Evolutionary conservation across 306 rosid genomes (phyloP).

Genomic region (Castanea sativa): DNA sequence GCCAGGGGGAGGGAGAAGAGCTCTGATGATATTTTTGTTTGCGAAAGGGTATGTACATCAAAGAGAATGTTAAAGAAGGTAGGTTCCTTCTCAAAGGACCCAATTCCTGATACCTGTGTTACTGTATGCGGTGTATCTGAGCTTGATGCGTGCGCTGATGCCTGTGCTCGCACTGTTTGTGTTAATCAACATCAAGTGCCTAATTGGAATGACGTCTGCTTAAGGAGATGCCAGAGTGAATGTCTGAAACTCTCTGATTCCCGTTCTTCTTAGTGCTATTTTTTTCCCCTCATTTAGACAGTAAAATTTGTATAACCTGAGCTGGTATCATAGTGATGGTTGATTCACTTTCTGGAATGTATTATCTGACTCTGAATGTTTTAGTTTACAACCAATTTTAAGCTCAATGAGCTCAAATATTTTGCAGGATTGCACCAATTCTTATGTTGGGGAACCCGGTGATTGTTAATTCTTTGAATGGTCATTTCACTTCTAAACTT

Average conservation of each 20-base stretch:
- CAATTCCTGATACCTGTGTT: slow-evolving; percentile 91
- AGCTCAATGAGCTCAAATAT: background rate
- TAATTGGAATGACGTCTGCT: slow-evolving; percentile 88
- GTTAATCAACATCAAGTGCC: slow-evolving; percentile 96
- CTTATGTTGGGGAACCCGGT: background rate
- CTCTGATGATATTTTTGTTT: slow-evolving; percentile 81
- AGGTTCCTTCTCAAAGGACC: slow-evolving; percentile 89
- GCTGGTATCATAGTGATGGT: background rate
- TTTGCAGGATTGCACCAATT: background rate
- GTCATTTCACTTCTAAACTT: background rate
- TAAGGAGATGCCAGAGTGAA: slow-evolving; percentile 92
- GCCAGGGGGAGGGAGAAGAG: slow-evolving; percentile 89
- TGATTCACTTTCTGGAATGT: background rate
- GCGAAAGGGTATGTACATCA: slow-evolving; percentile 91
- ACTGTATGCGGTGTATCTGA: slow-evolving; percentile 94
- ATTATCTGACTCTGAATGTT: background rate
- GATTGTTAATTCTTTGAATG: background rate
- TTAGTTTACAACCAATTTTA: background rate
- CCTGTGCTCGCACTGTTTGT: slow-evolving; percentile 90
- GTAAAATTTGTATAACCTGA: background rate
- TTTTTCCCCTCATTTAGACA: background rate
- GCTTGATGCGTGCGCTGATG: slow-evolving; percentile 92
- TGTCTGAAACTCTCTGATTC: slow-evolving; percentile 77
- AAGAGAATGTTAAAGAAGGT: slow-evolving; percentile 93
- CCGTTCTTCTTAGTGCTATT: slow-evolving; percentile 43